A percentile compares a stretch with the other conserved stretches of the same genome.
These are phyloP conservation scores for Calonectria leucothoes DNA, from an alignment of 2,329 filamentous ascomycete species.

Conservation along the genomic window DNA sequence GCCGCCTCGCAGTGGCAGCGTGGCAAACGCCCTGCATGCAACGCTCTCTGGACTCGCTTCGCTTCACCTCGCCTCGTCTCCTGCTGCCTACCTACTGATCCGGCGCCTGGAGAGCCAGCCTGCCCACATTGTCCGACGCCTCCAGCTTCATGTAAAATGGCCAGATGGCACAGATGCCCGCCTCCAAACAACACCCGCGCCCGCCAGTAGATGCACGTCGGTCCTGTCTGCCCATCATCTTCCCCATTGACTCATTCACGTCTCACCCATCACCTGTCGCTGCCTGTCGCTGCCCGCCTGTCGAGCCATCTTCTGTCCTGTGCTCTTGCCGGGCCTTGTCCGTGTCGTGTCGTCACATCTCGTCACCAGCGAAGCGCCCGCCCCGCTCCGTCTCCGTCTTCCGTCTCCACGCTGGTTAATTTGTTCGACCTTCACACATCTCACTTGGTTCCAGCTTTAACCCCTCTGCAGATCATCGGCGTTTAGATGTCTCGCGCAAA, in stretches of 20 bases:
- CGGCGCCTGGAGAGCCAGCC: no score
- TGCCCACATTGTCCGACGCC: conserved; percentile 1
- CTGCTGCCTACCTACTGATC: neutral
- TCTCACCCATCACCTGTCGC: neutral
- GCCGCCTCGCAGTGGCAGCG: neutral
- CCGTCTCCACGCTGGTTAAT: neutral
- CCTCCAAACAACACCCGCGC: neutral
- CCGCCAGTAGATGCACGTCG: neutral
- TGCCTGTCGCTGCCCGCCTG: neutral
- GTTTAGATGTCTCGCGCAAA: neutral
- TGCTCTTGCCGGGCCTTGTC: neutral
- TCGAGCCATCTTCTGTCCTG: conserved; percentile 4
- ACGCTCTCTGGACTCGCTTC: neutral
- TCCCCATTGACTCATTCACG: neutral
- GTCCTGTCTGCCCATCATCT: neutral
- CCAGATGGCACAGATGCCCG: neutral
- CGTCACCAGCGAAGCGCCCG: conserved; percentile 11
- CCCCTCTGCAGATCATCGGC: conserved; percentile 1
- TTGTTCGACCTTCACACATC: neutral
- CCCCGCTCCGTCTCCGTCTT: no score
- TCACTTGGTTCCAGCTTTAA: neutral
- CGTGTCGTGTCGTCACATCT: conserved; percentile 5
- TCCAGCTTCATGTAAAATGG: conserved; percentile 12
- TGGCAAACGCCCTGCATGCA: neutral
- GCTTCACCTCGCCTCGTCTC: neutral